These are phyloP conservation scores for Periglandula ipomoeae DNA, from an alignment of 2,329 filamentous ascomycete species.

Conservation along the genomic window DNA sequence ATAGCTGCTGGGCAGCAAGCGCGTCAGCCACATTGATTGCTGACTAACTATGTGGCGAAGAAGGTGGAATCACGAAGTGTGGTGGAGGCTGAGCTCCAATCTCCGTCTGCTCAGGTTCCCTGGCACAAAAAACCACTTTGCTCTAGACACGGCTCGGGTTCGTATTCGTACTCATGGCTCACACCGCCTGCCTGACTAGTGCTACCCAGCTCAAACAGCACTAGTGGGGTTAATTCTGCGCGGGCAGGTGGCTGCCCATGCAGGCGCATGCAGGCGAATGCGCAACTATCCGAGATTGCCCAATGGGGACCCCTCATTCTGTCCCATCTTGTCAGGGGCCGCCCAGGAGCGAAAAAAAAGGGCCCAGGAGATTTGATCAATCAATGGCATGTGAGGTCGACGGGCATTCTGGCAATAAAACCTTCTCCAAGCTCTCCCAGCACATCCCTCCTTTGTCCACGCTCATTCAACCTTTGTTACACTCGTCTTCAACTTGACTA, in stretches of 20 bases:
- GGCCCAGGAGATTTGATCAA: slow-evolving; percentile 1
- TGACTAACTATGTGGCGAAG: slow-evolving; percentile 3
- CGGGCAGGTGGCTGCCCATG: too few relatives aligned
- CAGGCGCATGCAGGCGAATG: too few relatives aligned
- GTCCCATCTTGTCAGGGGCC: slow-evolving; percentile 5
- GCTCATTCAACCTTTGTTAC: background rate
- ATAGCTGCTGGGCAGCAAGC: background rate
- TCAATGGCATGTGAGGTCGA: slow-evolving; percentile 3
- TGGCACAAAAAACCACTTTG: too few relatives aligned
- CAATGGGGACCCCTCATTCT: slow-evolving; percentile 6
- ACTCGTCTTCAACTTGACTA: slow-evolving; percentile 2
- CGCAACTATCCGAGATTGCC: slow-evolving; percentile 5
- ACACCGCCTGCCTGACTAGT: background rate
- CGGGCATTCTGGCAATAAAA: slow-evolving; percentile 5
- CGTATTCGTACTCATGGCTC: slow-evolving; percentile 11
- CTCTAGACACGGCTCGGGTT: slow-evolving; percentile 9
- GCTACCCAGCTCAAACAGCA: background rate
- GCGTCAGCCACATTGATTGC: background rate
- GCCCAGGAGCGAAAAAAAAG: slow-evolving; percentile 2
- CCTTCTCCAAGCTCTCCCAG: background rate
- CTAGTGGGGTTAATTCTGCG: background rate
- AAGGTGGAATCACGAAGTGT: background rate
- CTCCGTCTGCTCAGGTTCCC: too few relatives aligned
- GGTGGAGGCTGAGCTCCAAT: too few relatives aligned
- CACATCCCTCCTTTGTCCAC: background rate